Conservation (phyloP, 345 rosid genomes). For the Raphanus raphanistrum region DNA sequence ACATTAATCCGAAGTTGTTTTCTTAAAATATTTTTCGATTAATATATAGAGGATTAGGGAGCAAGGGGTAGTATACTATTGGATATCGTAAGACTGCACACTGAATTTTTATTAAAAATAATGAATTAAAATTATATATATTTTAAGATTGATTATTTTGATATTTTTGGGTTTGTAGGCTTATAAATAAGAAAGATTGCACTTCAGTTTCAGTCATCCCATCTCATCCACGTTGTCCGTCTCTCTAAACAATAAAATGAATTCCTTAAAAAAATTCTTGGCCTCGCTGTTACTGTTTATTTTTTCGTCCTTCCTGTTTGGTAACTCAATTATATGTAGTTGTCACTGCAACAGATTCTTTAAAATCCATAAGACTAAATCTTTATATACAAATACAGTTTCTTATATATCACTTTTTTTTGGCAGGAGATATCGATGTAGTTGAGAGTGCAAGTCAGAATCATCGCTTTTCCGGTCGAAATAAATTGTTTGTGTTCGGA, state of each 20-base stretch:
- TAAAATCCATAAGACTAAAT: not conserved
- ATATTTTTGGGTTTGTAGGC: not conserved
- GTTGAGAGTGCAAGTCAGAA: not conserved
- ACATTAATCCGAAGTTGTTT: no score
- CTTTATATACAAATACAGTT: not conserved
- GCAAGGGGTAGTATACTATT: not conserved
- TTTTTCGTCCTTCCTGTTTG: not conserved
- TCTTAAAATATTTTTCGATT: no score
- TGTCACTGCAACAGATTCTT: not conserved
- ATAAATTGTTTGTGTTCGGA: conserved; percentile 54
- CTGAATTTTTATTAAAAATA: not conserved
- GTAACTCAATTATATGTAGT: not conserved
- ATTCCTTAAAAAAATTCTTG: not conserved
- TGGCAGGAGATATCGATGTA: conserved; percentile 14
- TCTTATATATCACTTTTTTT: not conserved
- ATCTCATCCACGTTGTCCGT: not conserved
- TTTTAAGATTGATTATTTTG: not conserved
- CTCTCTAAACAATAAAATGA: not conserved
- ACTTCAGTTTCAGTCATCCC: not conserved
- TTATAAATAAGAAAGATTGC: not conserved
- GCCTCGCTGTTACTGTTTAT: not conserved
- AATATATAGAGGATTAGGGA: not conserved
- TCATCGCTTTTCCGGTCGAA: conserved; percentile 16
- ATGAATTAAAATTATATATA: no score
- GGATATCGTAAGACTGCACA: not conserved